Base-by-base conservation (phyloP, 202 grass and related monocot genomes). In the Saccharum hybrid region DNA sequence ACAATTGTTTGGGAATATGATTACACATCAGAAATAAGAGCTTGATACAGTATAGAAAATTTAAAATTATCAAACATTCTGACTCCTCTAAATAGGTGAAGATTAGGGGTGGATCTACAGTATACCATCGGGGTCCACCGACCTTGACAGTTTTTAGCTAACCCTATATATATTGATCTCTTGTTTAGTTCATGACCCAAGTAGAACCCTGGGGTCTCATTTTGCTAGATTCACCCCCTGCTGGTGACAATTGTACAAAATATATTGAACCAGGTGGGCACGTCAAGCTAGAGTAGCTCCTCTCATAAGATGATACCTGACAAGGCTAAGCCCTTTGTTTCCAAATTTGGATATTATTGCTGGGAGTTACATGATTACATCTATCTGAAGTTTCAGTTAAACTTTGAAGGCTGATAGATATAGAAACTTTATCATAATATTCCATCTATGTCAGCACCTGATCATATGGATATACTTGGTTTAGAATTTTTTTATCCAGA, bases 381-480 rank as follows among this genome's bases (percentile, higher is more conserved):
- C 15, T 57, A 61, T 60, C 28, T 77, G 46, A 48, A 11, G 37
- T 41, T 74, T 67, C 16, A 28, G 8, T 28, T 78, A 28, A 49
- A 30, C 21, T 63, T 39, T 63, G 38, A 33, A 66, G 70, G 48
- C 26, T 7, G 31, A 41, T 11, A 66, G 22, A n/a, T 59, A 28
- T 18, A 18, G 10, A 80, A 33, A 30, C 54, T 8, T 6, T 23
- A 59, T 68, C 65, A 37, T 37, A 37, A 6, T 16, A 28, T 7
- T 66, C 37, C 37, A 60, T 68, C 48, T 36, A 59, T 19, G 54
- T 40, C 60, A 46, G 41, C 60, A 74, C 18, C 40, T 41, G 22
- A 63, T 26, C 19, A 81, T 19, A 62, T 18, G 26, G 4, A 46
- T 51, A 67, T 40, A 51, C 71, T 70, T 41, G 65, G 68, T 77